Evolutionary conservation across 2,329 filamentous ascomycete species (phyloP).

Genomic region (Rachicladosporium sp.): DNA sequence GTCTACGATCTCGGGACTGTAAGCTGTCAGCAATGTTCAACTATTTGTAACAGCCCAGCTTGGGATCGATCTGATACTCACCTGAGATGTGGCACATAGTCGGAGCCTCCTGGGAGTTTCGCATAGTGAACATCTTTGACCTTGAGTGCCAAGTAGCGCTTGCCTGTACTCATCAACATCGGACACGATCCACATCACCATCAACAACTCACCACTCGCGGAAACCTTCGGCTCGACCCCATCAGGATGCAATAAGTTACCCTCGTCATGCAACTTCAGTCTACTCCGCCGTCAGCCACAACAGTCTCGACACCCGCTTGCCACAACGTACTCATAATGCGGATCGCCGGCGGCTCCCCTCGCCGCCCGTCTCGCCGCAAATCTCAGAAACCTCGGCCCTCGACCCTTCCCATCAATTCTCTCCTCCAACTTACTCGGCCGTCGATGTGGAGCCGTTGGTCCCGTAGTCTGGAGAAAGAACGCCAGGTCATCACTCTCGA

Average conservation of each 20-base stretch:
- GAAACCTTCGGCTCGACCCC: conserved; percentile 23
- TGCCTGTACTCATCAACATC: conserved; percentile 7
- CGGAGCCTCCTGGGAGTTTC: no score
- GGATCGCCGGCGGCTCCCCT: no score
- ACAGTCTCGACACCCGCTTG: no score
- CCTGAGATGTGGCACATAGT: no score
- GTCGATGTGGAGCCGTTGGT: conserved; percentile 19
- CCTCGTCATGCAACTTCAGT: conserved; percentile 14
- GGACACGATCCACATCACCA: conserved; percentile 4
- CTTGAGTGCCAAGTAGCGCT: conserved; percentile 16
- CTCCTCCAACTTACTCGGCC: conserved; percentile 16
- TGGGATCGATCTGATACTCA: no score
- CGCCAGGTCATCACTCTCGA: conserved; percentile 24
- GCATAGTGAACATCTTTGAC: conserved; percentile 4
- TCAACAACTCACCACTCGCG: conserved; percentile 15
- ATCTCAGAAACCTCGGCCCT: no score
- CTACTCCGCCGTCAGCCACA: no score
- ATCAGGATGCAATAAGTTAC: conserved; percentile 17
- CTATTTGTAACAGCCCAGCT: no score
- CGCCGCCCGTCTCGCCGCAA: no score
- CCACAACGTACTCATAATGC: no score
- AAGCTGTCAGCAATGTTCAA: no score
- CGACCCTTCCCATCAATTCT: no score
- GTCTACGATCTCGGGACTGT: conserved; percentile 15
- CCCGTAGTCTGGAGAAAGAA: conserved; percentile 28